Evolutionary conservation across 192 early-diverging fungal genomes (phyloP), one percentile per base, ranked within the genome.

Genomic region (Jimgerdemannia lactiflua): DNA sequence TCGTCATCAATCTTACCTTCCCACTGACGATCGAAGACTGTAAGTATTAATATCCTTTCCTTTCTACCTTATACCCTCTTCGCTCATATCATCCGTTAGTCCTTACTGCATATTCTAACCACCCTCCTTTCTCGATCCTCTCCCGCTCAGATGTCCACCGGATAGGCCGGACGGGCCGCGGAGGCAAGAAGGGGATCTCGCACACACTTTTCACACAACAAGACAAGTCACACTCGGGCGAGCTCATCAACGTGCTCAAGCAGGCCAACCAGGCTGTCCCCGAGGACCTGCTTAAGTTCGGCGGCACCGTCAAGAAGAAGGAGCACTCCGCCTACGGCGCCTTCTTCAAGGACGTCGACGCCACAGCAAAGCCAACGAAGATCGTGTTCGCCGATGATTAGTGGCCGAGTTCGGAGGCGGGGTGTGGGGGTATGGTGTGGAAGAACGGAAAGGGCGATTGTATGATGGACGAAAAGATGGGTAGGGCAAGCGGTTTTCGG

Each of bases 271-370:
- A 95, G 86, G 74, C 83, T 43, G 93, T 99, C 39, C 97, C 96
- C 6, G 90, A 91, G 39, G 94, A 92, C 69, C 85, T 97, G 76
- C 83, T 97, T 73, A 96, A 95, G 86, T 97, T 97, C 86, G 96
- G 96, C 65, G 94, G 93, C 42, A 95, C 95, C 10, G 96, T 98
- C 78, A 99, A 97, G 86, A 96, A 96, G 88, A 99, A 99, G 92
- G 88, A 95, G 69, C 96, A 99, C 83, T 87, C 90, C 18, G 94
- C 93, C 71, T 99, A 98, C 71, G 97, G 97, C 70, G 96, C 95
- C 39, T 98, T 98, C 79, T 94, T 89, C 78, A 98, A 96, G 82
- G 96, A 97, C 49, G 80, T 98, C 42, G 96, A 94, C 71, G 86
- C 87, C 68, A 89, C 78, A 66, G 85, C 86, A 65, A 99, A 97